Conservation (phyloP, 805 yeast genomes). For the Metschnikowia lunata region DNA sequence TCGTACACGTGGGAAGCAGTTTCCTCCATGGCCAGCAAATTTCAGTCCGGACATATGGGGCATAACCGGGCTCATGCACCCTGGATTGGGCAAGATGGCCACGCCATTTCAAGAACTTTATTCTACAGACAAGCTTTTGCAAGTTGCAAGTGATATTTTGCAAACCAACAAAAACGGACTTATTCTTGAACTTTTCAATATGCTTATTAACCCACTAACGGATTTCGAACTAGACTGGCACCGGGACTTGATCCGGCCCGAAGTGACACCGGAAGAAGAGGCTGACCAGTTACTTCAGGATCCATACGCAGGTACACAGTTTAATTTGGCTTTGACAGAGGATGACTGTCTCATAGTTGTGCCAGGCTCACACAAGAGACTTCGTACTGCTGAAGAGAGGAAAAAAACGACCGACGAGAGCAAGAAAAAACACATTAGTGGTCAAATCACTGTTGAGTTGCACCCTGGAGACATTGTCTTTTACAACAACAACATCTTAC, state of each 20-base stretch:
- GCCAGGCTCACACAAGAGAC: constrained; percentile 44
- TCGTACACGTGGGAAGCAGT: constrained; percentile 49
- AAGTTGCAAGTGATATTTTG: constrained; percentile 40
- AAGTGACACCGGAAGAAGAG: constrained; percentile 43
- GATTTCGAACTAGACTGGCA: constrained; percentile 55
- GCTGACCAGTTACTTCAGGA: constrained; percentile 31
- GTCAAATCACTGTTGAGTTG: constrained; percentile 39
- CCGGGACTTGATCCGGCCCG: constrained; percentile 47
- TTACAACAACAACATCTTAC: constrained; percentile 48
- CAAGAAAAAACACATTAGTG: constrained; percentile 33
- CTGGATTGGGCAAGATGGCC: constrained; percentile 36
- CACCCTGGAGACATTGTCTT: constrained; percentile 49
- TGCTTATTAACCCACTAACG: constrained; percentile 49
- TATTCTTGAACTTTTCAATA: constrained; percentile 47
- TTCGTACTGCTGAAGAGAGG: constrained; percentile 44
- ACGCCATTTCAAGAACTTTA: constrained; percentile 39
- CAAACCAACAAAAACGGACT: constrained; percentile 33
- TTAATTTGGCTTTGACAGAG: constrained; percentile 45
- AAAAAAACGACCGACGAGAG: constrained; percentile 32
- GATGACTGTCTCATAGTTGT: constrained; percentile 46
- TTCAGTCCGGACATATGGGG: constrained; percentile 54
- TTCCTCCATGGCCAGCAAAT: constrained; percentile 54
- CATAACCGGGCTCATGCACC: constrained; percentile 44
- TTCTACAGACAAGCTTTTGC: constrained; percentile 35
- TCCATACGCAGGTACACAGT: constrained; percentile 47